Base-by-base conservation (phyloP, 176 grass and related monocot genomes). In the Zoysia pacifica region DNA sequence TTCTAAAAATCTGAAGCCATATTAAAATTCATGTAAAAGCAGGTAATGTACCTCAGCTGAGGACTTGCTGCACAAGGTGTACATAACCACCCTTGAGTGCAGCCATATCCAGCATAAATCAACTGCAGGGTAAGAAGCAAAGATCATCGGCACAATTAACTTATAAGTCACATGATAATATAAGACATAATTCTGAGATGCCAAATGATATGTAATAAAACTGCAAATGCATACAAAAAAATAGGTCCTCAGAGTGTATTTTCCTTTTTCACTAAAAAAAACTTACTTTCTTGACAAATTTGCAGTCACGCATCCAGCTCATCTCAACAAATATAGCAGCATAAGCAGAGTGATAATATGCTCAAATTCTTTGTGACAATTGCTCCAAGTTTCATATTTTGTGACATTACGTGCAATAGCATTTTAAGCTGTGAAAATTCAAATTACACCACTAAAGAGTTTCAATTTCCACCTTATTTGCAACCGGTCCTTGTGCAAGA, bases 81-180 rank as follows among this genome's bases (percentile, higher is more conserved):
- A 86, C 90, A 89, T 48, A 99, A 99, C 96, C 96, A 99, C 41
- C 96, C 96, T 69, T 99, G 96, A 7, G 90, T 95, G 69, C 96
- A 99, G 82, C 92, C 88, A 87, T 90, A 95, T 76, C 88, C 86
- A 70, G 96, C 81, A 88, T 99, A 99, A 85, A 99, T 99, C 73
- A 99, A 82, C 96, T 99, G 89, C 71, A 65, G 36, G 48, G 47
- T 58, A 61, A 65, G 40, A 84, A 28, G 69, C 16, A 63, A 42
- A 69, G 9, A 78, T 70, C 60, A 11, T 72, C 49, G 59, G 19
- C 46, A 87, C 1, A 70, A 82, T 42, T 5, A 83, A 83, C 44
- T 7, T 59, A 72, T 19, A 79, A 56, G 11, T 53, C 13, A 1
- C 52, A 38, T 12, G 50, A 74, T 18, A 54, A 76, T 42, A 53